Conservation (phyloP, 768 basidiomycete species). For the Lentinus tigrinus region DNA sequence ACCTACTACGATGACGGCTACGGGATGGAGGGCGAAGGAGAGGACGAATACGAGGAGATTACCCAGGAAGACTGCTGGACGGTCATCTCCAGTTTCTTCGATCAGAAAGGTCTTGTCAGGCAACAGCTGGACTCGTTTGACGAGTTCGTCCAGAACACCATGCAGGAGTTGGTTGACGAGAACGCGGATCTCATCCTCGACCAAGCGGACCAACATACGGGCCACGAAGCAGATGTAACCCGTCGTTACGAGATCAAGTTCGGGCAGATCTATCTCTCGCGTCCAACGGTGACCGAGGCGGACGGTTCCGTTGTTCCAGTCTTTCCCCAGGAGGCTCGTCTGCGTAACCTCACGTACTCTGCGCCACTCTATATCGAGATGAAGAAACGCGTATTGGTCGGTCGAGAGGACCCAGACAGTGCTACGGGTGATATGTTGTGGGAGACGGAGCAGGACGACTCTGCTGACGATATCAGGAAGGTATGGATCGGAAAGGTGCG, state of each 20-base stretch:
- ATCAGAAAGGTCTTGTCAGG: conserved; percentile 94
- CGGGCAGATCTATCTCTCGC: conserved; percentile 95
- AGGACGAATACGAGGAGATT: conserved; percentile 69
- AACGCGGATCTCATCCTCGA: conserved; percentile 93
- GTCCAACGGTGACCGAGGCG: conserved; percentile 91
- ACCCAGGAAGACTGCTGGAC: conserved; percentile 95
- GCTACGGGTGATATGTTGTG: conserved; percentile 78
- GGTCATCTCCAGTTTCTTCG: conserved; percentile 95
- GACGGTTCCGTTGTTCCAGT: conserved; percentile 93
- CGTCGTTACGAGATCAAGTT: conserved; percentile 97
- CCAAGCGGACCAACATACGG: conserved; percentile 95
- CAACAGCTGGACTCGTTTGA: conserved; percentile 99
- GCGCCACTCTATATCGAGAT: conserved; percentile 95
- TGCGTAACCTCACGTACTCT: conserved; percentile 95
- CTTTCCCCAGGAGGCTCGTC: conserved; percentile 94
- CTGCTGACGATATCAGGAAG: conserved; percentile 67
- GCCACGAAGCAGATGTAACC: conserved; percentile 74
- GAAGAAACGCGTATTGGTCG: conserved; percentile 79
- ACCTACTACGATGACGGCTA: conserved; percentile 56
- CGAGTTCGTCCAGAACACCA: conserved; percentile 98
- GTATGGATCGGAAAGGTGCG: conserved; percentile 94
- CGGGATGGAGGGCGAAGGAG: conserved; percentile 50
- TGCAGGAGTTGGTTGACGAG: conserved; percentile 99
- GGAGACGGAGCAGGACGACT: conserved; percentile 70
- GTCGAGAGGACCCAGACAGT: conserved; percentile 78